Base-by-base conservation (phyloP, 495 filamentous ascomycete species). In the Penicillium desertorum region DNA sequence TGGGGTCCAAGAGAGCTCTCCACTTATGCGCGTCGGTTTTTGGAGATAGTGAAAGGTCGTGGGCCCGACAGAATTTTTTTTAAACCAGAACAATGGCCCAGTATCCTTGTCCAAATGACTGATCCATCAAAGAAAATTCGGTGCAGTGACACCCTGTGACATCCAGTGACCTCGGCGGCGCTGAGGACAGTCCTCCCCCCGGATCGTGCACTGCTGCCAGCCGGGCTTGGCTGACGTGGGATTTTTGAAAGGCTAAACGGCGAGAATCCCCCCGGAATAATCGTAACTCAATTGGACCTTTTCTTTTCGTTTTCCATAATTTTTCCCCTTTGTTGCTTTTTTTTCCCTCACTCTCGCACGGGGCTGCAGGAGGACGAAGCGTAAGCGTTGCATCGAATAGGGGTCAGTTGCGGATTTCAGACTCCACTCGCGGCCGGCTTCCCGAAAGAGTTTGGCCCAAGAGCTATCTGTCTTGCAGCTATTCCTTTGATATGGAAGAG, bases 261-360 rank as follows among this genome's bases (percentile, higher is more conserved):
- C 62, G 70, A 71, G 64, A 70, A 71, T 73, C 69, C 72, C 72
- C 72, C 71, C 72, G 63, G 72, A 70, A 66, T 69, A 30, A 60
- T 60, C 53, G 45, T 20, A 64, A 60, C 56, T 62, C 52, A 59
- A 62, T 57, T 62, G 37, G 23, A 8, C 11, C 14, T 32, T 36
- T 22, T 27, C 11, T 36, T 36, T 54, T 44, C 9, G 5, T 50
- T 34, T 16, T 22, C 4, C 9, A 12, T 45, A 41, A 30, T 53
- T 36, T 17, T 53, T 32, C n/a, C 9, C 3, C 7, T 49, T 49
- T 49, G 10, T 20, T 12, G 17, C 8, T 6, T 22, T 32, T 19
- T 32, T 32, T 48, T 27, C 27, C n/a, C 8, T 17, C n/a, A n/a
- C 16, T 12, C 58, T 60, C 59, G 72, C 72, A 75, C 70, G 69